Percentiles rank a stretch among this genome's conserved stretches.
phyloP scores from a whole-genome alignment of 768 basidiomycete species.

The Naganishia vishniacii region DNA sequence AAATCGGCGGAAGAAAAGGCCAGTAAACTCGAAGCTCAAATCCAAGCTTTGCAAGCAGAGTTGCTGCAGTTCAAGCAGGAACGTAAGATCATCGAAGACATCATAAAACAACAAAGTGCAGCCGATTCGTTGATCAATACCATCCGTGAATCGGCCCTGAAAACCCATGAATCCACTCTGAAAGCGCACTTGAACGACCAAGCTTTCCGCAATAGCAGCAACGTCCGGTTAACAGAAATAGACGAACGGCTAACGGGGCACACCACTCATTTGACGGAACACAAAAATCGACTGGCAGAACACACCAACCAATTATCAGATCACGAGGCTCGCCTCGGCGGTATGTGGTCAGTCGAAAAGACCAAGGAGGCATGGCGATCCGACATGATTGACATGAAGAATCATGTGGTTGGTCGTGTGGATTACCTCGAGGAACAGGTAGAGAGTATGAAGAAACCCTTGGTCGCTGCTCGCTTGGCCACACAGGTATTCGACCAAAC shows the following conservation, averaged over 20 bases:
- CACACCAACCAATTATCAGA: background rate
- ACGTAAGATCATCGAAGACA: slow-evolving; percentile 10
- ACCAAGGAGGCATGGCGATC: slow-evolving; percentile 13
- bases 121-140: slow-evolving; percentile 3
- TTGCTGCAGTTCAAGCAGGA: slow-evolving; percentile 1
- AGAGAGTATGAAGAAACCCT: background rate
- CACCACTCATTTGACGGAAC: background rate
- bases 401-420: slow-evolving; percentile 9
- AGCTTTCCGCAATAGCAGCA: background rate
- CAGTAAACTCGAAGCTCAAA: background rate
- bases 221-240: background rate
- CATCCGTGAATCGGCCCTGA: slow-evolving; percentile 6
- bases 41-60: background rate
- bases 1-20: slow-evolving; percentile 9
- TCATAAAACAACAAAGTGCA: background rate
- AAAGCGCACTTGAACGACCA: slow-evolving; percentile 3
- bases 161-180: slow-evolving; percentile 7
- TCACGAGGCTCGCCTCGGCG: background rate
- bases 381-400: slow-evolving; percentile 18
- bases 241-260: background rate
- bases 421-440: slow-evolving; percentile 6
- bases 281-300: background rate
- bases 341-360: background rate
- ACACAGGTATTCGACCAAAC: background rate
- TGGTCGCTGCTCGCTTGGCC: background rate